phyloP scores from a whole-genome alignment of 2,329 filamentous ascomycete species.

The Lasiodiplodia sp. region DNA sequence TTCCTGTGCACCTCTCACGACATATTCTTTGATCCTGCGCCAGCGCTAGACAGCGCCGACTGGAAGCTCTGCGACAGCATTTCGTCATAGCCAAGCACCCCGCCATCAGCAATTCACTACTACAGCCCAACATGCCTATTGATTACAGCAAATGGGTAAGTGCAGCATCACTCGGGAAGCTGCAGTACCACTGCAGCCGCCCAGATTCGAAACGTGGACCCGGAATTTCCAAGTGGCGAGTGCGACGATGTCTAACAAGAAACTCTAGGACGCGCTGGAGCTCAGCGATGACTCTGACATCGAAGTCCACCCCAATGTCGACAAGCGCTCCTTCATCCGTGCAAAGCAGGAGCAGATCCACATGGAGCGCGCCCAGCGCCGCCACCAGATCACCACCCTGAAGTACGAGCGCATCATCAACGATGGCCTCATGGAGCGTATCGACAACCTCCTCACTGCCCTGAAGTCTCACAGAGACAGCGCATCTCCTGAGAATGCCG shows the following conservation, averaged over 20 bases:
- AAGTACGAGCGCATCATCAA: slow-evolving; percentile 95
- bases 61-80: neutral
- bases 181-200: neutral
- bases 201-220: neutral
- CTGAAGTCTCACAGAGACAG: slow-evolving; percentile 74
- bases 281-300: slow-evolving; percentile 98
- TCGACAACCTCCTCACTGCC: slow-evolving; percentile 77
- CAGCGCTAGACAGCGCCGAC: neutral
- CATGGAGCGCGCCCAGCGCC: slow-evolving; percentile 83
- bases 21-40: neutral
- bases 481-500: slow-evolving; percentile 64
- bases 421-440: slow-evolving; percentile 84
- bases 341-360: slow-evolving; percentile 99
- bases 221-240: neutral
- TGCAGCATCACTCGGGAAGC: slow-evolving; percentile 26
- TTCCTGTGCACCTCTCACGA: neutral
- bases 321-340: slow-evolving; percentile 97
- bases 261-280: slow-evolving; percentile 79
- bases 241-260: neutral
- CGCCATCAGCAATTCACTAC: neutral
- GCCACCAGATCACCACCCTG: slow-evolving; percentile 85
- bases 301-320: slow-evolving; percentile 98
- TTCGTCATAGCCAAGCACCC: slow-evolving; percentile 21
- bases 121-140: slow-evolving; percentile 57
- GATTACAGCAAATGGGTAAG: slow-evolving; percentile 77